phyloP scores from a whole-genome alignment of 176 grass and related monocot species.

The barley (Hordeum vulgare) region MorexV3_pseudomolecules_assembly NC_058520.1:1001274-1001773 shows the following conservation, averaged over 20 bases:
- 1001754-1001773: neutral
- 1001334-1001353: slow-evolving; percentile 27
- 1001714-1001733: neutral
- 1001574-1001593: neutral
- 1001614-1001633: neutral
- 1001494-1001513: neutral
- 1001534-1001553: neutral
- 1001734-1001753: neutral
- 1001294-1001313: slow-evolving; percentile 87
- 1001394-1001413: neutral
- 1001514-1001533: neutral
- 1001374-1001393: neutral
- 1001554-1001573: neutral
- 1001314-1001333: slow-evolving; percentile 80
- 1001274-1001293: slow-evolving; percentile 70
- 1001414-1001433: neutral
- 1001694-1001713: neutral
- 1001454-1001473: neutral
- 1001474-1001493: slow-evolving; percentile 5
- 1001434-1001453: neutral
- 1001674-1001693: neutral
- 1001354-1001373: slow-evolving; percentile 5
- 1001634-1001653: neutral
- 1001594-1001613: neutral
- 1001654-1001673: neutral